A percentile compares a stretch with the other conserved stretches of the same genome.
Evolutionary conservation across 1,284 basidiomycete species (phyloP).

Genomic region (Clitocybe nebularis): DNA sequence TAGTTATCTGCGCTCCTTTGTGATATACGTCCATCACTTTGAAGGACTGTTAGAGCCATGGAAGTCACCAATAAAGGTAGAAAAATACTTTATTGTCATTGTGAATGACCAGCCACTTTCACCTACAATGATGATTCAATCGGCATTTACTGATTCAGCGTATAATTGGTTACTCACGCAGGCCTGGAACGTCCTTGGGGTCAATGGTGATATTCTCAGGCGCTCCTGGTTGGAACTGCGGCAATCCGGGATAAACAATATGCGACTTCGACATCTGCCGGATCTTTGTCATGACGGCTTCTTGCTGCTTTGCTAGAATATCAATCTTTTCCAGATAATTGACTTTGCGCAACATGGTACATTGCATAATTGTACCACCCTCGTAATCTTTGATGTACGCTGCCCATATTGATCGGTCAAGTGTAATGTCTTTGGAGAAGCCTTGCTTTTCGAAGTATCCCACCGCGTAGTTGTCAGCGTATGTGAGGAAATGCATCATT

Average conservation of each 20-base stretch:
- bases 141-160: too few species aligned
- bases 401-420: conserved; percentile 91
- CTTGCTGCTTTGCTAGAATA: conserved; percentile 81
- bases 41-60: conserved; percentile 10
- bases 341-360: conserved; percentile 89
- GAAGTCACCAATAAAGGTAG: background rate
- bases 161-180: conserved; percentile 48
- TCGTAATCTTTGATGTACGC: conserved; percentile 99
- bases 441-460: conserved; percentile 99
- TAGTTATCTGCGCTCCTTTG: conserved; percentile 56
- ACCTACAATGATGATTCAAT: conserved; percentile 35
- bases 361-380: conserved; percentile 99
- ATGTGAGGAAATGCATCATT: conserved; percentile 95
- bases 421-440: conserved; percentile 95
- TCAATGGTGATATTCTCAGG: conserved; percentile 49
- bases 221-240: conserved; percentile 67
- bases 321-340: conserved; percentile 85
- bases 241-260: conserved; percentile 80
- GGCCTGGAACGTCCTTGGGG: conserved; percentile 78
- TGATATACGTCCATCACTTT: conserved; percentile 35
- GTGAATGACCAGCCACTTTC: conserved; percentile 94
- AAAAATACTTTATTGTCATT: conserved; percentile 72
- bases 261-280: conserved; percentile 85
- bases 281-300: conserved; percentile 88
- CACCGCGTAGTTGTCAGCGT: conserved; percentile 98